Conservation (phyloP, 306 rosid species). For the Citrullus mucosospermus region DNA sequence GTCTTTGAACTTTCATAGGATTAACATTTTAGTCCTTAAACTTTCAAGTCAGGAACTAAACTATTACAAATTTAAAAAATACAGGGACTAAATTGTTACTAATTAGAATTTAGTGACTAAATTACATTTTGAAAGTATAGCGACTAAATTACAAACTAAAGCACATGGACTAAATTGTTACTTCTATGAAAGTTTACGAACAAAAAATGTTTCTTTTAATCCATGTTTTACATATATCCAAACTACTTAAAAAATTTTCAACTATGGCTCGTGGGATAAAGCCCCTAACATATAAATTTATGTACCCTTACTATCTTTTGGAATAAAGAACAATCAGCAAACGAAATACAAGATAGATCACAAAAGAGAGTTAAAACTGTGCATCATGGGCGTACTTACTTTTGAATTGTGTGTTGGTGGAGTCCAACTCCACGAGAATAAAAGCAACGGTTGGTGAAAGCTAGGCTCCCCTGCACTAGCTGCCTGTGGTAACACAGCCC, state of each 20-base stretch:
- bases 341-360: background rate
- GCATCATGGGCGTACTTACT: background rate
- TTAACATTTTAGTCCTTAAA: no score
- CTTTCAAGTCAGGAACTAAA: no score
- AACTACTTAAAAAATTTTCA: background rate
- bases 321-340: background rate
- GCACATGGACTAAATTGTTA: no score
- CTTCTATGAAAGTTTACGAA: no score
- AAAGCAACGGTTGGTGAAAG: background rate
- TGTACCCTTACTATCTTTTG: background rate
- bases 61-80: no score
- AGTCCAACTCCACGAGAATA: background rate
- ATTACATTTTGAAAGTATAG: no score
- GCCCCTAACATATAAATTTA: background rate
- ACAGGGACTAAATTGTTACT: no score
- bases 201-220: no score
- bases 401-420: background rate
- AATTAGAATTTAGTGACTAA: no score
- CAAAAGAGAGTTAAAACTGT: background rate
- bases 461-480: background rate
- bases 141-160: no score
- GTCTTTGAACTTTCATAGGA: no score
- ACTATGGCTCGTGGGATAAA: background rate
- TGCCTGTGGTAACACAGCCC: background rate
- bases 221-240: no score